Evolutionary conservation across 306 rosid species (phyloP), one percentile per base, ranked within the genome.

Genomic region (Gastrolobium bilobum): DNA sequence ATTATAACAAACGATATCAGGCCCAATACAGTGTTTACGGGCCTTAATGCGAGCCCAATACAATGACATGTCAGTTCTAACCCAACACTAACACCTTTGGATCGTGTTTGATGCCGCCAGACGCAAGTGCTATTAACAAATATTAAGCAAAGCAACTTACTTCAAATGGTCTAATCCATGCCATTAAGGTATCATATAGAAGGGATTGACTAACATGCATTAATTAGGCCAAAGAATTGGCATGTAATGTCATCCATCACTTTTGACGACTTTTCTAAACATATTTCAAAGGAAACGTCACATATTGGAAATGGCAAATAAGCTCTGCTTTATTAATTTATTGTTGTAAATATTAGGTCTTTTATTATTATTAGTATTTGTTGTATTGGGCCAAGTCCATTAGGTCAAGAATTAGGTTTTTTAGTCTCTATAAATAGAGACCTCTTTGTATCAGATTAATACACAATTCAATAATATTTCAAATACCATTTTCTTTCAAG

Each of bases 231-330:
- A 35, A n/a, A 34, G 13, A 58, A 79, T 69, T 59, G 44, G 26
- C 47, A 33, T 46, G 61, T 57, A 37, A 75, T 33, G 26, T 5
- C 76, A 54, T 7, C 13, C n/a, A 44, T 44, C 60, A 33, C 81
- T 4, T 77, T 66, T 71, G 30, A 66, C 31, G 3, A 47, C 14
- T 67, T 30, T 34, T 56, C 10, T 56, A 15, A 54, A 54, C 56
- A 31, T 4, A 63, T 9, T 60, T 33, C 0, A n/a, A 34, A 60
- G 54, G 31, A 60, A 73, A 7, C 35, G 62, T 63, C 63, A 62
- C 62, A 50, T 77, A 54, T 30, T 51, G 5, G 29, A 77, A 44
- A 57, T 10, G 60, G 14, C 3, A 66, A 54, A 4, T 7, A 53
- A 38, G 43, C 42, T 48, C 44, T 10, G 3, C 4, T 47, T 48